Base-by-base conservation (phyloP, 2,329 filamentous ascomycete genomes). In the Cercospora zeina region DNA sequence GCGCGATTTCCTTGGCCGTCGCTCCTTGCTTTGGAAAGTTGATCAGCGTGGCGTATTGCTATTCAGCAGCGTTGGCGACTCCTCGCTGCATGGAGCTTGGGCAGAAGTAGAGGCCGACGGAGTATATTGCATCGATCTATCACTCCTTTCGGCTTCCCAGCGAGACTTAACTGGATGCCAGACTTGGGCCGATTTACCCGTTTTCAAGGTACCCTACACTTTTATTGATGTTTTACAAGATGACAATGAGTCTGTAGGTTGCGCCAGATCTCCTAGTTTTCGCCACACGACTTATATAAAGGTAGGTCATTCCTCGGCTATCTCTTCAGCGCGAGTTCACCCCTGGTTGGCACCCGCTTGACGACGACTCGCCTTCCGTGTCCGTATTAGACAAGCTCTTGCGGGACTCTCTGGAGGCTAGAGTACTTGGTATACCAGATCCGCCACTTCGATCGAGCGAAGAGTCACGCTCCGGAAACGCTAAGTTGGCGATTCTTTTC, bases 31-130 rank as follows among this genome's bases (percentile, higher is more conserved):
- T 47, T 77, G 69, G 45, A 79, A 77, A 19, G 69, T 83, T 16
- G 83, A 83, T 59, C 70, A 75, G n/a, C 74, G 77, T n/a, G 78
- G 78, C 4, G 73, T 75, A 39, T 73, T 95, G 39, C 80, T 82
- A 9, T 77, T 96, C 30, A 90, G 87, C 64, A 96, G 92, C 74
- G 78, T 93, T 59, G 83, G 87, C 9, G 87, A 87, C 69, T 78
- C 76, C 70, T 68, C 77, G 69, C 33, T 77, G 67, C 59, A 74
- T 69, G 67, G 73, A 9, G 78, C 77, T 31, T 97, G 93, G 87
- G 73, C 80, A 39, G 95, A 99, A 78, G 88, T 97, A 11, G 87
- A 91, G 71, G 90, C 93, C 13, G 86, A 95, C 74, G 92, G 91
- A 6, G 83, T 97, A 58, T 91, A 95, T 75, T 82, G 83, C 54